phyloP scores from a whole-genome alignment of 768 basidiomycete species.

The Pisolithus tinctorius region DNA sequence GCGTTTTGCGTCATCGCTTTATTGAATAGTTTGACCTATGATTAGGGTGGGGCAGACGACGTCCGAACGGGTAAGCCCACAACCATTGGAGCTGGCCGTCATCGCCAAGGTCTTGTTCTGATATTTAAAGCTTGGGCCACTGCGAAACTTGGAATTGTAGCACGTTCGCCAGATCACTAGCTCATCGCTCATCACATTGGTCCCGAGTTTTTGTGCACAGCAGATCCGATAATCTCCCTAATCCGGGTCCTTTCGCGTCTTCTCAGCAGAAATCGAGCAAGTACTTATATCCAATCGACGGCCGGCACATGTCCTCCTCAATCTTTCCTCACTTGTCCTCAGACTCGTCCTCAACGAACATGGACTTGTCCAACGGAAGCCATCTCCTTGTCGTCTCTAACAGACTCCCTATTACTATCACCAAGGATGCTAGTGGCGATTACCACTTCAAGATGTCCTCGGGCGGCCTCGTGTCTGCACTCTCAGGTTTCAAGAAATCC shows the following conservation, averaged over 20 bases:
- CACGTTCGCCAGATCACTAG: conserved; percentile 1
- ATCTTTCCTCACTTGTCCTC: conserved; percentile 18
- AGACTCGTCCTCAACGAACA: conserved; percentile 29
- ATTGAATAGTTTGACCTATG: too few relatives aligned
- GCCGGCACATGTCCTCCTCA: conserved; percentile 18
- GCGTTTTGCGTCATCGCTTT: not conserved
- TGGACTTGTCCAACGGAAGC: conserved; percentile 43
- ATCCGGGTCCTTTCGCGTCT: conserved; percentile 20
- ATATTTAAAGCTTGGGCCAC: too few relatives aligned
- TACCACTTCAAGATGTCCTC: conserved; percentile 99
- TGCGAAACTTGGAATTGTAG: too few relatives aligned
- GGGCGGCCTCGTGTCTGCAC: conserved; percentile 94
- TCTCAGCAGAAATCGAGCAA: conserved; percentile 11
- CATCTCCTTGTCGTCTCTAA: conserved; percentile 96
- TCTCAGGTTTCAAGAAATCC: conserved; percentile 97
- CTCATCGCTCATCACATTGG: not conserved
- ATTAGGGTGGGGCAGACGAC: not conserved
- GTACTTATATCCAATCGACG: conserved; percentile 19
- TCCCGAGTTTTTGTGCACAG: conserved; percentile 4
- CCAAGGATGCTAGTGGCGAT: conserved; percentile 84
- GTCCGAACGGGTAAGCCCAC: too few relatives aligned
- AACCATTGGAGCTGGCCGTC: too few relatives aligned
- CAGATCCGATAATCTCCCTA: conserved; percentile 29
- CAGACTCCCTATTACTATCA: conserved; percentile 92
- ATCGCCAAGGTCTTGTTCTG: too few relatives aligned